Conservation (phyloP, 1,284 basidiomycete genomes). For the Cryptococcus neoformans region DNA sequence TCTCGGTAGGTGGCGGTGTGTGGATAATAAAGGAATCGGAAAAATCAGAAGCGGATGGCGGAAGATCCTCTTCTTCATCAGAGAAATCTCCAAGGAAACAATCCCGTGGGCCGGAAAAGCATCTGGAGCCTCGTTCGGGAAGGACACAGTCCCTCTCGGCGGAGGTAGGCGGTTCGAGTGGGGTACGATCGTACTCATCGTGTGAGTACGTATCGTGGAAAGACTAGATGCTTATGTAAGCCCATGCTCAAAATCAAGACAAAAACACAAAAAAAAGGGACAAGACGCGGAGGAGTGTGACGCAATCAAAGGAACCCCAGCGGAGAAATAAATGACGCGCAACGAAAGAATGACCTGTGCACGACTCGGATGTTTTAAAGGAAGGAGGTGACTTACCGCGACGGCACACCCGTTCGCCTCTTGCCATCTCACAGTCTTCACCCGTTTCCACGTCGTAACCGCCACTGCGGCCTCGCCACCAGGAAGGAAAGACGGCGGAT, state of each 20-base stretch:
- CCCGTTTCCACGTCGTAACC: conserved; percentile 16
- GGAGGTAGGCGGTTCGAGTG: conserved; percentile 48
- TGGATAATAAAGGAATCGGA: conserved; percentile 15
- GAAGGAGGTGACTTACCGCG: conserved; percentile 26
- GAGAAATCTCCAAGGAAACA: conserved; percentile 8
- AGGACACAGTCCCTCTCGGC: conserved; percentile 46
- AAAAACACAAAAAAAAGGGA: too few relatives aligned
- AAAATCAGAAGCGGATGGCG: conserved; percentile 4
- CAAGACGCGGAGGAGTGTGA: background rate
- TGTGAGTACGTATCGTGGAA: conserved; percentile 46
- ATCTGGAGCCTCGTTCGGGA: conserved; percentile 45
- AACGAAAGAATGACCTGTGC: background rate
- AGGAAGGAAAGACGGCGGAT: conserved; percentile 9
- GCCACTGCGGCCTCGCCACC: conserved; percentile 13
- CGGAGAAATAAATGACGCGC: background rate
- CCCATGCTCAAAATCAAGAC: too few relatives aligned
- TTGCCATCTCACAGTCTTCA: conserved; percentile 43
- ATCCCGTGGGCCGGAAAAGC: conserved; percentile 15
- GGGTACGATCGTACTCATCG: conserved; percentile 49
- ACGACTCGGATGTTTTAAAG: background rate
- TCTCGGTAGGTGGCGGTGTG: conserved; percentile 14
- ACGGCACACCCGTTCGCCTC: conserved; percentile 36
- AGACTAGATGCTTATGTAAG: conserved; percentile 21
- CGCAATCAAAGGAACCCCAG: background rate
- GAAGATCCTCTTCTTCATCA: conserved; percentile 7